Conservation (phyloP, 1,284 basidiomycete genomes). For the Heterobasidion annosum region DNA sequence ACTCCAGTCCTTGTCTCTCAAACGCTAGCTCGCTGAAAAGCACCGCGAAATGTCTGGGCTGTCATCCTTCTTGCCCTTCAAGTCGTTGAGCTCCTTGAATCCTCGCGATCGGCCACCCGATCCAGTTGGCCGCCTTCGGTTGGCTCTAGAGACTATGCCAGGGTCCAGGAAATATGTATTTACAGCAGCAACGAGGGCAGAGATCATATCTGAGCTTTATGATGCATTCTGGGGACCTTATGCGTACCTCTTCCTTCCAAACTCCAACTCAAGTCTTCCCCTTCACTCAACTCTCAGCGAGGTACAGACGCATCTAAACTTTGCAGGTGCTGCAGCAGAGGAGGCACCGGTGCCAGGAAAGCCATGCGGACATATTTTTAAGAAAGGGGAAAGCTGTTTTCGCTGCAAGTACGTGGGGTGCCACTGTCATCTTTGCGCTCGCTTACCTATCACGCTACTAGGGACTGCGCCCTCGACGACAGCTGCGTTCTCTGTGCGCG, state of each 20-base stretch:
- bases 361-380: slow-evolving; percentile 71
- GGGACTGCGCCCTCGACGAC: slow-evolving; percentile 85
- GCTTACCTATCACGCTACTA: slow-evolving; percentile 19
- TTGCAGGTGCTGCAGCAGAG: slow-evolving; percentile 45
- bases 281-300: slow-evolving; percentile 55
- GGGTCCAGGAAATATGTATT: slow-evolving; percentile 69
- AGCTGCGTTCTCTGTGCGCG: slow-evolving; percentile 82
- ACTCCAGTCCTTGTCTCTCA: neutral
- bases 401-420: slow-evolving; percentile 73
- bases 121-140: slow-evolving; percentile 60
- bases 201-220: slow-evolving; percentile 73
- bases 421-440: neutral
- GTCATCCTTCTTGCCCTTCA: slow-evolving; percentile 39
- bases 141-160: slow-evolving; percentile 70
- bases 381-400: slow-evolving; percentile 82
- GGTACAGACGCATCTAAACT: slow-evolving; percentile 48
- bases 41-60: slow-evolving; percentile 29
- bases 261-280: slow-evolving; percentile 49
- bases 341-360: slow-evolving; percentile 53
- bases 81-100: slow-evolving; percentile 41
- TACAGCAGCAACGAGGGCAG: slow-evolving; percentile 58
- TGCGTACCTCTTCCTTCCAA: slow-evolving; percentile 58
- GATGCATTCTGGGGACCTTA: slow-evolving; percentile 72
- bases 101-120: slow-evolving; percentile 43
- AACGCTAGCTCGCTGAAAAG: neutral